Percentiles rank a stretch among this genome's conserved stretches.
Evolutionary conservation across 495 filamentous ascomycete species (phyloP).

Genomic region (Choiromyces venosus): DNA sequence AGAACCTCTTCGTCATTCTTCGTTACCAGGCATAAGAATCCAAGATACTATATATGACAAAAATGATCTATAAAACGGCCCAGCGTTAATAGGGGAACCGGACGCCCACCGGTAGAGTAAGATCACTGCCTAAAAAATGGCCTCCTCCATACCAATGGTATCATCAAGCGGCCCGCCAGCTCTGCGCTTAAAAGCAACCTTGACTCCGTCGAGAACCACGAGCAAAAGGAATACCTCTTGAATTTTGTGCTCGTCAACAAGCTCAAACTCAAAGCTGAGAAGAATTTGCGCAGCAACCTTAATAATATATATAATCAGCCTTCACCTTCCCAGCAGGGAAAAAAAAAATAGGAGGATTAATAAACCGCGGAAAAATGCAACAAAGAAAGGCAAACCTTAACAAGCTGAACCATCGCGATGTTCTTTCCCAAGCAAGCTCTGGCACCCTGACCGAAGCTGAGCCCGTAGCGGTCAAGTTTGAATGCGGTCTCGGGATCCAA

Average conservation of each 20-base stretch:
- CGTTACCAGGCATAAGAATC: not conserved
- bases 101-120: not conserved
- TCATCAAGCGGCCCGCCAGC: conserved; percentile 33
- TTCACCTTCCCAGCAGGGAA: not conserved
- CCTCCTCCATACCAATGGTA: conserved; percentile 23
- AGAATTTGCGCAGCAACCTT: conserved; percentile 28
- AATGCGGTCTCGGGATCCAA: conserved; percentile 54
- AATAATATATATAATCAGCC: not conserved
- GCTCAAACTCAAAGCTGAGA: conserved; percentile 35
- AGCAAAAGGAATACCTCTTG: conserved; percentile 56
- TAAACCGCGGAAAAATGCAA: not conserved
- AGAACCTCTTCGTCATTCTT: not conserved
- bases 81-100: not conserved
- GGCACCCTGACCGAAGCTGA: conserved; percentile 33
- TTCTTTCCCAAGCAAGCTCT: conserved; percentile 36
- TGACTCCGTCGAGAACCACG: conserved; percentile 42
- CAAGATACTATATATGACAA: not conserved
- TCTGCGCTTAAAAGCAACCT: conserved; percentile 35
- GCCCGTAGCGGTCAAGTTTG: conserved; percentile 47
- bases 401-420: conserved; percentile 34
- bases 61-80: not conserved
- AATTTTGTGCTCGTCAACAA: conserved; percentile 42
- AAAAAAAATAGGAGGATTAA: not conserved
- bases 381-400: conserved; percentile 15
- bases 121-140: not conserved